These are phyloP conservation scores for Fusarium sp. DNA, from an alignment of 2,329 filamentous ascomycete species.

Conservation along the genomic window DNA sequence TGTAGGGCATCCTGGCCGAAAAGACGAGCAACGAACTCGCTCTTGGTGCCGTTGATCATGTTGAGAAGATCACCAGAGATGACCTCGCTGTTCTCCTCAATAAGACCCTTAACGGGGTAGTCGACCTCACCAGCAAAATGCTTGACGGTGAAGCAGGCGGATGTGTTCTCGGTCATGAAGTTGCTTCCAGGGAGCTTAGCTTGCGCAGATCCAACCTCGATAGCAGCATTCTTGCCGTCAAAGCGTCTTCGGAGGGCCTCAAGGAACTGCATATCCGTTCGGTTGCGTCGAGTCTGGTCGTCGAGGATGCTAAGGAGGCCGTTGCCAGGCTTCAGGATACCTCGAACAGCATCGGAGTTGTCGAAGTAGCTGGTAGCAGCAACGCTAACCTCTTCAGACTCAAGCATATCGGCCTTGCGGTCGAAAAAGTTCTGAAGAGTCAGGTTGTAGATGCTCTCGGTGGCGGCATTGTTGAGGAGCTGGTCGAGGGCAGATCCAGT, in stretches of 20 bases:
- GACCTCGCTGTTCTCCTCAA: conserved; percentile 96
- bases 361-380: conserved; percentile 97
- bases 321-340: conserved; percentile 90
- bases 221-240: conserved; percentile 92
- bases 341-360: conserved; percentile 93
- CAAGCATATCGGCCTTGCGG: conserved; percentile 89
- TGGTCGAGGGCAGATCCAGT: conserved; percentile 91
- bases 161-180: conserved; percentile 84
- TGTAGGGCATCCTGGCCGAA: conserved; percentile 97
- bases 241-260: conserved; percentile 94
- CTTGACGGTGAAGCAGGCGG: conserved; percentile 87
- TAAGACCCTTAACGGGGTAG: conserved; percentile 85
- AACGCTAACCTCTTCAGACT: conserved; percentile 92
- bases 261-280: conserved; percentile 88
- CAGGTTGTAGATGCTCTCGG: conserved; percentile 91
- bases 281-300: conserved; percentile 91
- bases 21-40: conserved; percentile 86
- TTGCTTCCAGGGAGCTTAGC: conserved; percentile 87
- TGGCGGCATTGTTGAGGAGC: conserved; percentile 92
- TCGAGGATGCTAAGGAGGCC: conserved; percentile 94
- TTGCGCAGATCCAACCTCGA: conserved; percentile 80
- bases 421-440: conserved; percentile 97
- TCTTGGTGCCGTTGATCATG: conserved; percentile 88
- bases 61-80: conserved; percentile 97
- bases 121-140: conserved; percentile 98